phyloP scores from a whole-genome alignment of 2,329 filamentous ascomycete species.

The Cordyceps javanica region DNA sequence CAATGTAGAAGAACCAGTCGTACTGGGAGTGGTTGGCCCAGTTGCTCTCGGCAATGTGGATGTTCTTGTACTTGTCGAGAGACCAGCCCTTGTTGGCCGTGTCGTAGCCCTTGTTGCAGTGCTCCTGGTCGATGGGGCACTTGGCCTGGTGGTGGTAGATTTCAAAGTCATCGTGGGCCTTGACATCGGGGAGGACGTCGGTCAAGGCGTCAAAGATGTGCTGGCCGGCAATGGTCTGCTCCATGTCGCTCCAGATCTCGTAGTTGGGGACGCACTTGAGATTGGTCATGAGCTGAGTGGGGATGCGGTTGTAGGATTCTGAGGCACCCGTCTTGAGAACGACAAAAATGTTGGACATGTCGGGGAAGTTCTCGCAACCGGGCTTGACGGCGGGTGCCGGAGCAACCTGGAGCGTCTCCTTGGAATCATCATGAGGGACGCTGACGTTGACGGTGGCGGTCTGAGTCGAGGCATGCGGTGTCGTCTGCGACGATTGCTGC shows the following conservation, averaged over 20 bases:
- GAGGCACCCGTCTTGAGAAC: constrained; percentile 54
- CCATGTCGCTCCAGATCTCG: constrained; percentile 53
- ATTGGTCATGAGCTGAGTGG: constrained; percentile 48
- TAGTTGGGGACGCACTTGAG: constrained; percentile 44
- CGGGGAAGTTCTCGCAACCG: constrained; percentile 34
- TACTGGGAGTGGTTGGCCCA: constrained; percentile 43
- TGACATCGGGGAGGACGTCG: constrained; percentile 35
- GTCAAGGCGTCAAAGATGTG: constrained; percentile 42
- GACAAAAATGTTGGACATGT: constrained; percentile 41
- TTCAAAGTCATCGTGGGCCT: constrained; percentile 45
- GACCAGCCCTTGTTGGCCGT: constrained; percentile 38
- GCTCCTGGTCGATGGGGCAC: constrained; percentile 39
- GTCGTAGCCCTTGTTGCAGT: constrained; percentile 31
- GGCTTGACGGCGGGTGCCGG: constrained; percentile 16
- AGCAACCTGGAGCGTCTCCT: neutral
- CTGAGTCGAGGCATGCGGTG: neutral
- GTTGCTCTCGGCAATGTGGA: constrained; percentile 52
- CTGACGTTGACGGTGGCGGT: neutral
- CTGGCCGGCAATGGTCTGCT: constrained; percentile 39
- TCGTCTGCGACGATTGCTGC: constrained; percentile 4
- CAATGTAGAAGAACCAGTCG: constrained; percentile 56
- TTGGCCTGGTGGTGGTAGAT: constrained; percentile 39
- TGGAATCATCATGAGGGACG: neutral
- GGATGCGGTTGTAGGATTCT: constrained; percentile 45
- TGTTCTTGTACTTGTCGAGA: constrained; percentile 57